Base-by-base conservation (phyloP, 371 early-diverging fungal species). In the Mortierella sp. region DNA sequence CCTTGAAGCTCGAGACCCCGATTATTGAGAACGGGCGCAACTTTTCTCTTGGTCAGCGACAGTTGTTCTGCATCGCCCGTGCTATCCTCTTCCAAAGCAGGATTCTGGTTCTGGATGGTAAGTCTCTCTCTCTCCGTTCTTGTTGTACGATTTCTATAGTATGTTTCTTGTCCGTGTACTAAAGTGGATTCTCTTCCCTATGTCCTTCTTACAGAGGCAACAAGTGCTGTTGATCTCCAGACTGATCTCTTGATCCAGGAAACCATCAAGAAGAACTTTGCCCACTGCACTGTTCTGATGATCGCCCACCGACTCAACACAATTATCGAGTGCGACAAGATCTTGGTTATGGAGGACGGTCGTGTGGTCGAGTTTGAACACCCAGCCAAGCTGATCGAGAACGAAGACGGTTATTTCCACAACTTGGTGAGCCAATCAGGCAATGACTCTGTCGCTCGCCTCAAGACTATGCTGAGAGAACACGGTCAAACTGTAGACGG, bases 281-380 rank as follows among this genome's bases (percentile, higher is more conserved):
- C 83, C 37, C 86, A 92, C 41, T 88, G 91, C 82, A 95, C 96
- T 0, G 80, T 96, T 7, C 69, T 97, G 16, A 90, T 91, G 49
- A 95, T 97, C 80, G 94, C 94, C 6, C 91, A 93, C 76, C 84
- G 92, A 25, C 84, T 95, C 54, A 90, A 82, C 58, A 94, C 95
- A 1, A 88, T 96, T 8, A 84, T 94, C 46, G 93, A 92, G 51
- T 94, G 91, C 58, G 95, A 97, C 78, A 79, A 85, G 56, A 88
- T 96, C 13, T 58, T 96, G 40, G 95, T 96, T 1, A 76, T 97
- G 67, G 88, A 90, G 58, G 81, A 88, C 47, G 95, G 95, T 16
- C 79, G 62, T 19, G 84, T 95, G n/a, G 87, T 86, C 7, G 96
- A 96, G 78, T 88, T 86, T 61, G 95, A 93, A 69, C 81, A 86